Conservation (phyloP, 306 rosid genomes). For the Vicia sativa region DNA sequence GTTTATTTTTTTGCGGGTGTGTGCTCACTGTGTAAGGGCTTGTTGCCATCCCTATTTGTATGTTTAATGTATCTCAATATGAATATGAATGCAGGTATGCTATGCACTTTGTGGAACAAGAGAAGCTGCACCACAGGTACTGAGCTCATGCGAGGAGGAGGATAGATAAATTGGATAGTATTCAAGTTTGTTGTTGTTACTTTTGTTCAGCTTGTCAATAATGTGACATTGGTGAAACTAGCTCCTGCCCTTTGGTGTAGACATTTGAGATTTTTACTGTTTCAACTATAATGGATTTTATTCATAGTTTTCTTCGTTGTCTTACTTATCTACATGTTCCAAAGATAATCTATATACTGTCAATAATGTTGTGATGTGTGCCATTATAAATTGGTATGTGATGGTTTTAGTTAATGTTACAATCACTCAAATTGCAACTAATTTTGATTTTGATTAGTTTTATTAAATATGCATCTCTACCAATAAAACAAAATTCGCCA, state of each 20-base stretch:
- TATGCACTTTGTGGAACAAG: constrained; percentile 56
- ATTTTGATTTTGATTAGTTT: too few species aligned
- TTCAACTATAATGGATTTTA: constrained; percentile 19
- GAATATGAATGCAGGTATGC: constrained; percentile 59
- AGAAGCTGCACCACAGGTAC: constrained; percentile 68
- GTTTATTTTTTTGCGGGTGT: too few species aligned
- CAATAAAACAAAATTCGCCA: too few species aligned
- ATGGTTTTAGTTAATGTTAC: neutral
- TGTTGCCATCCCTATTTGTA: too few species aligned
- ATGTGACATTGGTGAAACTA: constrained; percentile 36
- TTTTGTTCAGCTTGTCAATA: constrained; percentile 39
- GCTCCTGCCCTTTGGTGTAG: constrained; percentile 28
- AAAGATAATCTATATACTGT: neutral
- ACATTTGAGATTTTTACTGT: constrained; percentile 25
- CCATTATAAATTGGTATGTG: constrained; percentile 6
- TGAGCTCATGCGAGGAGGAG: constrained; percentile 37
- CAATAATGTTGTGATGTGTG: constrained; percentile 14
- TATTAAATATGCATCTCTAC: too few species aligned
- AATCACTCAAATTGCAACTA: neutral
- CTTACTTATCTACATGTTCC: constrained; percentile 13
- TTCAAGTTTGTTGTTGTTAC: constrained; percentile 27
- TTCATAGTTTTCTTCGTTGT: constrained; percentile 7
- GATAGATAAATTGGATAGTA: constrained; percentile 26
- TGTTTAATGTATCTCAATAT: too few species aligned
- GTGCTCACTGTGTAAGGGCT: too few species aligned